Evolutionary conservation across 2,329 filamentous ascomycete species (phyloP), one percentile per base, ranked within the genome.

Genomic region (Diaporthe ilicicola): DNA sequence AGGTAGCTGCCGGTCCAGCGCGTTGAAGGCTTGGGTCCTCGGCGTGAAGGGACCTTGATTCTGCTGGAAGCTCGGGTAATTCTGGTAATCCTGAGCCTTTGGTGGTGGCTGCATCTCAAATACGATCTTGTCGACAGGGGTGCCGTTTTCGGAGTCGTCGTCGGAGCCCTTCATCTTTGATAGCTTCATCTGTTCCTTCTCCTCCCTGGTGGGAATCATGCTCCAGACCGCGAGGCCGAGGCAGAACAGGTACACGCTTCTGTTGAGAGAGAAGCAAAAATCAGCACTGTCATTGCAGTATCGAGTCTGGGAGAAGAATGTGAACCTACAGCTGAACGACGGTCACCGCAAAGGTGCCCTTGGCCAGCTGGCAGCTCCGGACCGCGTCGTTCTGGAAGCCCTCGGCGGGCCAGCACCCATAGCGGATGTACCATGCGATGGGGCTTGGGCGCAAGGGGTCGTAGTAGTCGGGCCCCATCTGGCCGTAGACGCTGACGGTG

Each of bases 371-470:
- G 79, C 93, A 95, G 76, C 88, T 89, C 68, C 85, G 81, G 59
- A 87, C 84, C 34, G 87, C 86, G 62, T 81, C 81, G 72, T 85
- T 85, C 6, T 86, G 83, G 51, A 72, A 72, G 34, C 66, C 66
- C 67, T 83, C 83, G 2, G 91, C 90, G 46, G 91, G 85, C 67
- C 81, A 84, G 82, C 93, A 95, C 73, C 88, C 89, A 79, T 92
- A 90, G 67, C 88, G 87, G 75, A 95, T 89, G 79, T 94, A 95
- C 93, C 93, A 95, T 8, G 92, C 87, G 32, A 89, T 85, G 32
- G 85, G 84, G 76, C 90, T 90, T 6, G 87, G 87, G 76, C 90
- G 87, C 53, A 84, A 79, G 7, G 88, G 81, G 79, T 95, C 93
- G 74, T 88, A 88, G 77, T 91, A 89, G 81, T 95, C 93, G 37